Evolutionary conservation across 2,329 filamentous ascomycete genomes (phyloP), one percentile per base, ranked within the genome.

Genomic region (Rhynchosporium graminicola): DNA sequence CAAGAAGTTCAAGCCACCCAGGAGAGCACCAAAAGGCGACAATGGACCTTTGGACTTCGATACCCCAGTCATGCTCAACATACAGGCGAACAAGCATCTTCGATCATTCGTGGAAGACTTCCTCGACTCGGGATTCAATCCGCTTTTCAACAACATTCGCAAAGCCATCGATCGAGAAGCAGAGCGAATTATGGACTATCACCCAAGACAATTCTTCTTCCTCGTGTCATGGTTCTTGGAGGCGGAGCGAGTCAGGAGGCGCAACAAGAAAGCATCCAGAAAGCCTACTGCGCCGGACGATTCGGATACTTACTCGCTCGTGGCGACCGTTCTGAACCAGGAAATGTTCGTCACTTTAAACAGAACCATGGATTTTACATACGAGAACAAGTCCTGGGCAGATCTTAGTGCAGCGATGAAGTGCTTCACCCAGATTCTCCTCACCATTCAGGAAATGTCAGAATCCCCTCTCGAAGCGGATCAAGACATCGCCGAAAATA

Each of bases 401-500:
- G 90, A 96, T 69, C 77, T 98, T 15, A 91, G 92, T 60, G 89
- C 94, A 0, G 88, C 90, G 54, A 95, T 98, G 87, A 88, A 91
- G 60, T 97, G 93, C 73, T 96, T 97, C 73, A 98, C 93, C 0
- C 93, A 98, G 73, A 95, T 98, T 68, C 80, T 97, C 26, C 82
- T 97, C 31, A 97, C 93, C 0, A 89, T 98, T 2, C 92, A 97
- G 71, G 91, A 96, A 65, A 98, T 99, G 93, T 82, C 87, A 1
- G 86, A 90, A 52, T 95, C 91, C 0, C 83, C 85, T 0, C 83
- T 91, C 36, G 93, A 97, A 66, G 93, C 97, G n/a, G 91, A 99
- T 68, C 90, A 96, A 73, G 95, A 98, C 70, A 98, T 99, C 74
- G 94, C 95, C 0, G 94, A 99, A 74, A 99, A 99, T 70, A 97